Evolutionary conservation across 208 protist species (phyloP), one percentile per base, ranked within the genome.

Genomic region (Wallacemonas sp.): DNA sequence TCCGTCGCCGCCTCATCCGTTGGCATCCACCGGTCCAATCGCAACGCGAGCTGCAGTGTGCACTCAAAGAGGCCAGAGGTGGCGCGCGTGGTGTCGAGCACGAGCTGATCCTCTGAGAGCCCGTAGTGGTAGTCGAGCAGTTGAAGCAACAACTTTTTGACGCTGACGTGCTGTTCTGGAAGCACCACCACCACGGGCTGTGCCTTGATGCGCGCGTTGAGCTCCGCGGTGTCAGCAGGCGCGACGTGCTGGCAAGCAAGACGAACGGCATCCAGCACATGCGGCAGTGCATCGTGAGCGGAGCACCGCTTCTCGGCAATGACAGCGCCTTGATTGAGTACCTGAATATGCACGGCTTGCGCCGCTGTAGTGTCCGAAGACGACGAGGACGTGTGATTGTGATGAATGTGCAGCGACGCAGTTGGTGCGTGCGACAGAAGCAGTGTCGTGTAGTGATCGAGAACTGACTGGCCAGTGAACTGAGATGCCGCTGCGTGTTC

Each of bases 121-220:
- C 85, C 83, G 60, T 85, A 94, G 62, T 83, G 73, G 61, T 89
- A 87, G 39, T 64, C 33, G 11, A 94, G 66, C 4, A 94, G 68
- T 14, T 66, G 56, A 14, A 73, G 76, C 16, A 94, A 57, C 16
- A 88, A 46, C 17, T 68, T 62, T 58, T 88, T 91, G 4, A 81
- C 61, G 4, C 70, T 68, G 3, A 94, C 19, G 11, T 65, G 36
- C 12, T 65, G 68, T 1, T 72, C 61, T 1, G 85, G 82, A 26
- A 94, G 61, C 0, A 89, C 68, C 17, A 94, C 57, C 9, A 87
- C 73, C 11, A 90, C 60, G 17, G 78, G 79, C 9, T 80, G 48
- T 30, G 52, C 38, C 26, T 44, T 66, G 14, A 83, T 65, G 16
- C 62, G 9, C 29, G 12, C 24, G 2, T n/a, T 17, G 39, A 68